A percentile compares a stretch with the other conserved stretches of the same genome.
Conservation (phyloP, 352 stramenopile genomes). For the Ophiocytium majus region DNA sequence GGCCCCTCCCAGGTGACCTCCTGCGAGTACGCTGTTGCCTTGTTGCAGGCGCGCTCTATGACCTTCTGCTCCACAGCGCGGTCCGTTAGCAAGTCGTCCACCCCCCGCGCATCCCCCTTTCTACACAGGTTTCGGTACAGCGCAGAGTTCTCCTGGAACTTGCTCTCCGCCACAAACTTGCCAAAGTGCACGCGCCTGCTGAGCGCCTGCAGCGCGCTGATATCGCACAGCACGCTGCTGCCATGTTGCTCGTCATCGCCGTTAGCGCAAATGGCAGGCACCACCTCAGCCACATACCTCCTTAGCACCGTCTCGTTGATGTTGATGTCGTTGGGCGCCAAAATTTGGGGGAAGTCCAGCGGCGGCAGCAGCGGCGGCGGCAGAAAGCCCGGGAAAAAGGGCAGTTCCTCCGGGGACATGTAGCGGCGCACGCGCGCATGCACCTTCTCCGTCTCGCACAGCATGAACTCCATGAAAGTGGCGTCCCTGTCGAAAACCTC, state of each 20-base stretch:
- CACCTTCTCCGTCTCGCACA: conserved; percentile 92
- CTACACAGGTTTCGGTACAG: conserved; percentile 49
- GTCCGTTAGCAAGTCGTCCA: conserved; percentile 93
- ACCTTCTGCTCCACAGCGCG: conserved; percentile 79
- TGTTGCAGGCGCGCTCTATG: conserved; percentile 84
- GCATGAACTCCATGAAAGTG: conserved; percentile 91
- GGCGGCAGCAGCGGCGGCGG: conserved; percentile 82
- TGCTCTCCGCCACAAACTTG: conserved; percentile 96
- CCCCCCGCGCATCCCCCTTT: conserved; percentile 84
- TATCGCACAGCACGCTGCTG: conserved; percentile 63
- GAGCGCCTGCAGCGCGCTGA: conserved; percentile 68
- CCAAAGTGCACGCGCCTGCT: conserved; percentile 96
- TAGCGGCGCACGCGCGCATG: conserved; percentile 88
- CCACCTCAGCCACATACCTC: conserved; percentile 91
- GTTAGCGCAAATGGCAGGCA: conserved; percentile 78
- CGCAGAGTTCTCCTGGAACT: conserved; percentile 72
- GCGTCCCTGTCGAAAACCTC: conserved; percentile 51
- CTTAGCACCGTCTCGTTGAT: conserved; percentile 94
- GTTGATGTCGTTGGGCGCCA: conserved; percentile 91
- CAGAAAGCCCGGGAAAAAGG: conserved; percentile 91
- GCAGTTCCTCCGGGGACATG: conserved; percentile 94
- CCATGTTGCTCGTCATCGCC: conserved; percentile 86
- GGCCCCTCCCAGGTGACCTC: conserved; percentile 61
- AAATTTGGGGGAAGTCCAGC: conserved; percentile 83
- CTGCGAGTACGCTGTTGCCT: conserved; percentile 90